Base-by-base conservation (phyloP, 305 asterid genomes). In the Euphrasia arctica region DNA sequence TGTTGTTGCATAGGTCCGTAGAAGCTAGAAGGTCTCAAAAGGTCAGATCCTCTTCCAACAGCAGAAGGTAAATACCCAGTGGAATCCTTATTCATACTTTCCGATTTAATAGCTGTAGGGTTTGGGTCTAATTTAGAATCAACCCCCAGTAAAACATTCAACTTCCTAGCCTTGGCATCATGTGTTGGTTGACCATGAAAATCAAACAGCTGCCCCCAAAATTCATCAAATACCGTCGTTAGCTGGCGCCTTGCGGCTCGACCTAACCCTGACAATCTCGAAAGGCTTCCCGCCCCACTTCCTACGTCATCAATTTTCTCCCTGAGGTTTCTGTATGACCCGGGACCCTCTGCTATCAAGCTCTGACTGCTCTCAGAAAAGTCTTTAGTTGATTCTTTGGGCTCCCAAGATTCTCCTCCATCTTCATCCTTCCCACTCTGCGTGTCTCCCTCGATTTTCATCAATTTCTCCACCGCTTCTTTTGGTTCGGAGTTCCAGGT, bases 181-280 rank as follows among this genome's bases (percentile, higher is more conserved):
- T 67, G 77, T 7, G 90, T 84, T 47, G 76, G 79, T 70, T 69
- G 82, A 65, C 99, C 99, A 63, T 90, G 85, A 54, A 69, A 88
- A 82, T 90, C 89, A 75, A 88, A 93, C 70, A 93, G 72, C 80
- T 90, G 97, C 57, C 95, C 97, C 99, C 99, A 90, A 67, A 93
- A 93, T 49, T 90, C 97, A 68, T 84, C 90, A 47, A 90, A 95
- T 72, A 77, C 62, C 11, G 69, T 62, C 63, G 96, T 75, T 52
- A 93, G 67, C 71, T 90, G 96, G 56, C 93, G 93, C 83, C 99
- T 82, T 41, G 91, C 96, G 31, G 99, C 85, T 59, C 97, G 95
- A 29, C 99, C 97, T 65, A 93, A 84, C 66, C 99, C 99, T 32
- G 86, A 91, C 70, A 88, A 65, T 74, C 92, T 85, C 4, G 97